Evolutionary conservation across 495 filamentous ascomycete species (phyloP).

Genomic region (Talaromyces ruber): DNA sequence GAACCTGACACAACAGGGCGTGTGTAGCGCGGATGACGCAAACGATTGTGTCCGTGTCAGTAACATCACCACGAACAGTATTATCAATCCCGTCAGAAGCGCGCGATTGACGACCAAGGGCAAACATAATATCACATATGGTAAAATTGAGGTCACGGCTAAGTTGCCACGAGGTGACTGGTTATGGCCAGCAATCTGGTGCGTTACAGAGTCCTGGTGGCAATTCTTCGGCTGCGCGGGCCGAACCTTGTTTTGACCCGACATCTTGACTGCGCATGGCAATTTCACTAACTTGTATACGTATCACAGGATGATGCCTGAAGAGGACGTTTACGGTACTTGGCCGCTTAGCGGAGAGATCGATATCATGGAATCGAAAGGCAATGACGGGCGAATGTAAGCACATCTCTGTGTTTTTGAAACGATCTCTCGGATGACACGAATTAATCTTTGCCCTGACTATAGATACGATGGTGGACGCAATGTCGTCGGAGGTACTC

Average conservation of each 20-base stretch:
- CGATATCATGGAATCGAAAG: slow-evolving; percentile 69
- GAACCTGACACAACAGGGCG: slow-evolving; percentile 51
- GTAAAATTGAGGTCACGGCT: slow-evolving; percentile 68
- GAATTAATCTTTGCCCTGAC: background rate
- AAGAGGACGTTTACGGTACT: slow-evolving; percentile 55
- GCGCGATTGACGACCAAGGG: slow-evolving; percentile 64
- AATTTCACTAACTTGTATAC: background rate
- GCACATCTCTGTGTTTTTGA: background rate
- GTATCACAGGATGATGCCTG: slow-evolving; percentile 54
- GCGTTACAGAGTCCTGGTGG: background rate
- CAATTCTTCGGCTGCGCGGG: background rate
- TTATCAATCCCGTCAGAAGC: slow-evolving; percentile 70
- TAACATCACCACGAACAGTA: slow-evolving; percentile 60
- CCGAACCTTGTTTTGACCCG: background rate
- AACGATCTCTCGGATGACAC: background rate
- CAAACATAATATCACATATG: slow-evolving; percentile 63
- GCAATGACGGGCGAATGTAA: slow-evolving; percentile 63
- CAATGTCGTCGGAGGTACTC: slow-evolving; percentile 66
- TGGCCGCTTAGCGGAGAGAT: slow-evolving; percentile 82
- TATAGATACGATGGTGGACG: slow-evolving; percentile 54
- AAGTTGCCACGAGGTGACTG: slow-evolving; percentile 71
- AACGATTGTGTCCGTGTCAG: slow-evolving; percentile 52
- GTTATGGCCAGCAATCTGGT: slow-evolving; percentile 81
- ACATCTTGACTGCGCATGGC: background rate
- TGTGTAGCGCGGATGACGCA: slow-evolving; percentile 49